phyloP scores from a whole-genome alignment of 257 asterid species.

The Datura wrightii region DNA sequence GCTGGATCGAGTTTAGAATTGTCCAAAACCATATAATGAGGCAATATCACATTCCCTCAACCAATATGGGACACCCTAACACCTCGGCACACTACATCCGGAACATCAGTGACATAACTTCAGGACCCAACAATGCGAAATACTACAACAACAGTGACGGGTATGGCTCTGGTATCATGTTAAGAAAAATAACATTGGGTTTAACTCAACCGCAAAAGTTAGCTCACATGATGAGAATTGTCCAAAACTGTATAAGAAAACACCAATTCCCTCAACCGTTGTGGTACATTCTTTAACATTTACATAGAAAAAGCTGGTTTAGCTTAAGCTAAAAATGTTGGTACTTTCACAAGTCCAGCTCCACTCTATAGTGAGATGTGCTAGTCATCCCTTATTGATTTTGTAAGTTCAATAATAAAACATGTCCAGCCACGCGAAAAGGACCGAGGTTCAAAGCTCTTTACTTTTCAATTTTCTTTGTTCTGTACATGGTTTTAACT shows the following conservation, averaged over 20 bases:
- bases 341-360: not conserved
- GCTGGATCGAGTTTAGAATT: too few species aligned
- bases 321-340: not conserved
- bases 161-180: not conserved
- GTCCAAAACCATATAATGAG: not conserved
- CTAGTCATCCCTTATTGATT: not conserved
- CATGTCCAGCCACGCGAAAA: not conserved
- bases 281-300: not conserved
- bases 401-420: not conserved
- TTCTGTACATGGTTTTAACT: not conserved
- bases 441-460: constrained; percentile 9
- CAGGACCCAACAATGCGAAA: not conserved
- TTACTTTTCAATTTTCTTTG: constrained; percentile 2
- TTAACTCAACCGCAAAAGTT: not conserved
- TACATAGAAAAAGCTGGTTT: not conserved
- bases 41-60: not conserved
- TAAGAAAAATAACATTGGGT: not conserved
- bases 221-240: not conserved
- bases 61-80: not conserved
- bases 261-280: not conserved
- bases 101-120: not conserved
- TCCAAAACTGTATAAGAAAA: not conserved
- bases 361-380: not conserved
- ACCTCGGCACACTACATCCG: not conserved
- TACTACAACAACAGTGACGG: not conserved